Conservation (phyloP, 805 yeast species). For the Metschnikowia kofuensis region DNA sequence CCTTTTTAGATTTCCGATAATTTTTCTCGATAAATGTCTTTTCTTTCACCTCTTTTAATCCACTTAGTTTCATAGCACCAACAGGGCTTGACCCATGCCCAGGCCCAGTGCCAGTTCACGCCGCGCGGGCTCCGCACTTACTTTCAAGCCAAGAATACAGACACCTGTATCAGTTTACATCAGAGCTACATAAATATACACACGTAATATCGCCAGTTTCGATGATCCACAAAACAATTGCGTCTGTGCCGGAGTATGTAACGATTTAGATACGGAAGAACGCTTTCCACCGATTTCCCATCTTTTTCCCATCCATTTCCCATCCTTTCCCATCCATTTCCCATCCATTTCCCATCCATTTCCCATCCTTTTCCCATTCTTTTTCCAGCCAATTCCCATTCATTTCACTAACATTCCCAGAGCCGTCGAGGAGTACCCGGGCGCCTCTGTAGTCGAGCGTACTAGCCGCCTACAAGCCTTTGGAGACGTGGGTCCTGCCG, state of each 20-base stretch:
- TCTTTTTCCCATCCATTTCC: background rate
- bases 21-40: no score
- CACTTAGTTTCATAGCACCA: no score
- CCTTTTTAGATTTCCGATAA: no score
- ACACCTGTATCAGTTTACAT: background rate
- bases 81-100: no score
- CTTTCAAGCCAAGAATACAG: background rate
- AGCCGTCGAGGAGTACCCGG: slow-evolving; percentile 53
- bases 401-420: slow-evolving; percentile 22
- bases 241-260: slow-evolving; percentile 40
- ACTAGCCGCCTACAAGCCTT: slow-evolving; percentile 57
- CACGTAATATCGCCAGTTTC: background rate
- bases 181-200: background rate
- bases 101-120: no score
- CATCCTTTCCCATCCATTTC: background rate
- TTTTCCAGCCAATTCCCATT: background rate
- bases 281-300: no score
- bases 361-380: no score
- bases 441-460: slow-evolving; percentile 62
- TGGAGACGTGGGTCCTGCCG: slow-evolving; percentile 72
- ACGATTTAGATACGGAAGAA: background rate
- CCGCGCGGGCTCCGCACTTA: no score
- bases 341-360: background rate
- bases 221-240: slow-evolving; percentile 36
- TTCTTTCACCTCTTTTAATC: no score